Base-by-base conservation (phyloP, 306 rosid genomes). In the Quercus engelmannii region DNA sequence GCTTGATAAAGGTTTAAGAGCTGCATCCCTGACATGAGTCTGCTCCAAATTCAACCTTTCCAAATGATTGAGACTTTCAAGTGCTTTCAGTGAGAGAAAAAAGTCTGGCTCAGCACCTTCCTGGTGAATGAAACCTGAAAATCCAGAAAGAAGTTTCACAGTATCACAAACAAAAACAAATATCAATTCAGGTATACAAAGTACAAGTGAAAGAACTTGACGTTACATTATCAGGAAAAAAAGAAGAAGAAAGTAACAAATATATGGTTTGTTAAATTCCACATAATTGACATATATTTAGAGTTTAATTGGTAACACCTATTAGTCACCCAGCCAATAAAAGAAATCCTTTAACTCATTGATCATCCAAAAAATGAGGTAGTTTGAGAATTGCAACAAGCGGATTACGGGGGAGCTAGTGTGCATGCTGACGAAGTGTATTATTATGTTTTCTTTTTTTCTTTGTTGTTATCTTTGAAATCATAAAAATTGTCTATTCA, bases 21-120 rank as follows among this genome's bases (percentile, higher is more conserved):
- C 97, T 80, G 75, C 87, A 64, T 90, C 97, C 54, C 62, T 78
- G 69, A 92, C 85, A 78, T 52, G 84, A 3, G 97, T 92, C 59
- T 79, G 74, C 86, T 87, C 95, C 90, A 94, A 80, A 84, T 91
- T 86, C 87, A 94, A 83, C 85, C 76, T 86, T 83, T 87, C 85
- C 84, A 93, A 83, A 74, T 80, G 84, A 63, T 63, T 81, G 77
- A 93, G 98, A 79, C 72, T 76, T 76, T 83, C 86, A 57, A 93
- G 82, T 55, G 80, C 84, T 38, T 78, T 76, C 68, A 93, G 81
- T 30, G 98, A 87, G 30, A 82, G 86, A 55, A 78, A 17, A 3
- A 78, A 58, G 20, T 63, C 82, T 64, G 13, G 65, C 73, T 88
- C 82, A n/a, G 69, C 49, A 68, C 55, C 75, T 14, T 51, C 78